Base-by-base conservation (phyloP, 108 stramenopile species). In the Stephanodiscus minutulus region DNA sequence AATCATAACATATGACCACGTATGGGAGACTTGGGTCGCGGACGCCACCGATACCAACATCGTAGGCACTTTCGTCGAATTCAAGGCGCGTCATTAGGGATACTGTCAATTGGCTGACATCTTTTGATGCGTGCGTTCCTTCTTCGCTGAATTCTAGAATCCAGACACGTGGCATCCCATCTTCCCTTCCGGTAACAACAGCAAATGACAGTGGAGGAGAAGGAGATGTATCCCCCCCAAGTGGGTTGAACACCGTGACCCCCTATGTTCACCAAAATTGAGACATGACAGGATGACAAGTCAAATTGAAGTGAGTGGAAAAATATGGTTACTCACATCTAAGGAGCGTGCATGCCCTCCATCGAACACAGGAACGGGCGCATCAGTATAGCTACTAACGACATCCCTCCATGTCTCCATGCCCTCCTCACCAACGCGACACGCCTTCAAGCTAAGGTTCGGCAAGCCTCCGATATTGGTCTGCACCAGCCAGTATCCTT, bases 1-100 rank as follows among this genome's bases (percentile, higher is more conserved):
- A 92, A 70, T 92, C 88, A 70, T 98, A 98, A 27, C 65, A 48
- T 64, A 97, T 73, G 10, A 91, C 81, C 50, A 98, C 74, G 17
- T 67, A 74, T 24, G 83, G 76, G n/a, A 92, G 83, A 18, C 93
- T 85, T 74, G 68, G 95, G 22, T 92, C 91, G 29, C 67, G 70
- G 68, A 96, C 93, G 12, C 52, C 63, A 24, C 81, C 74, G 22
- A 88, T 46, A 18, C 87, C 84, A 41, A 90, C 84, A 62, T 90
- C 82, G 70, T 92, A 95, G 3, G 91, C 91, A 28, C 77, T 69
- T 55, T 97, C 97, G n/a, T 87, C 83, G 64, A 95, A 95, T 37
- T 77, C 64, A 5, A 91, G 79, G 17, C 72, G 78, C 35, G 59
- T 66, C 61, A 61, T 68, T 46, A 53, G 61, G n/a, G 61, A 70